A percentile compares a stretch with the other conserved stretches of the same genome.
phyloP scores from a whole-genome alignment of 73 alveolate genomes.

The Stentor roeselii region DNA sequence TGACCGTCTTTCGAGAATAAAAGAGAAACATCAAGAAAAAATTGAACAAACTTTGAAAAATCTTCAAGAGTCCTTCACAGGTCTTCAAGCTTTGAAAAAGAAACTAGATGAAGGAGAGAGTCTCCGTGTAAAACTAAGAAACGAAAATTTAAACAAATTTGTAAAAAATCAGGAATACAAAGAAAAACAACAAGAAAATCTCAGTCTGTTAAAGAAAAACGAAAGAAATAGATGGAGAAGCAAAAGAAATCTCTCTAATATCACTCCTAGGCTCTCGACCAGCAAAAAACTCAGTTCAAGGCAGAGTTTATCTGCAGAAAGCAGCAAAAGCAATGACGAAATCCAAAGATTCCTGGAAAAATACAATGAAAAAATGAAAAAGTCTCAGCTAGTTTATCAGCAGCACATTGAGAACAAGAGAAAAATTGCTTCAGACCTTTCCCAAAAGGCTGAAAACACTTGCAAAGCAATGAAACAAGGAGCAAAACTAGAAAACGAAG shows the following conservation, averaged over 20 bases:
- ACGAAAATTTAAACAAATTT: background rate
- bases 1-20: background rate
- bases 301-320: background rate
- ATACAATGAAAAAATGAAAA: background rate
- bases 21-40: background rate
- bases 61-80: background rate
- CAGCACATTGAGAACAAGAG: background rate
- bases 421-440: background rate
- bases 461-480: background rate
- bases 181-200: background rate
- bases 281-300: background rate
- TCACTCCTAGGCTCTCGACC: background rate
- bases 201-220: background rate
- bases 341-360: background rate
- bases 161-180: background rate
- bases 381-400: background rate
- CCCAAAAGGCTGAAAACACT: conserved; percentile 7
- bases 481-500: background rate
- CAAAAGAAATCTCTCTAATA: background rate
- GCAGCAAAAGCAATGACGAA: background rate
- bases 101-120: background rate
- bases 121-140: background rate
- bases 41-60: background rate
- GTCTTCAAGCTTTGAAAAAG: background rate
- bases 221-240: background rate